A percentile compares a stretch with the other conserved stretches of the same genome.
Evolutionary conservation across 306 rosid species (phyloP).

Genomic region (Castanopsis chinensis): DNA sequence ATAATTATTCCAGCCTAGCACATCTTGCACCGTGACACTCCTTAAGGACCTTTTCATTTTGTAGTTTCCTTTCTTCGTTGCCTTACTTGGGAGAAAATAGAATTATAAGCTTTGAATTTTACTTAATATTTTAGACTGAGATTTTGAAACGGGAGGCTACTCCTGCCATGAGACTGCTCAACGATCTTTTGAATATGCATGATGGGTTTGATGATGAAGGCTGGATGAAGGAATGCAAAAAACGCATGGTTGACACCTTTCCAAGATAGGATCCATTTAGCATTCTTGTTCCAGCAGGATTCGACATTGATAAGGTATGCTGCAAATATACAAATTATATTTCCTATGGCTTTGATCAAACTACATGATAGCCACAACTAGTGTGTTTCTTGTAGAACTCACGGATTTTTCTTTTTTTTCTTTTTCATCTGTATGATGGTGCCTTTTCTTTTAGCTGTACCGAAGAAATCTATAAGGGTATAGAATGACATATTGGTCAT

Average conservation of each 20-base stretch:
- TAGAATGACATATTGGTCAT: background rate
- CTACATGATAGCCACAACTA: background rate
- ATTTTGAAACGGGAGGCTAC: slow-evolving; percentile 84
- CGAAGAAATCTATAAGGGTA: background rate
- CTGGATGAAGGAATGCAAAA: slow-evolving; percentile 83
- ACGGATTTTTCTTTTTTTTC: background rate
- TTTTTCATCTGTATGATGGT: background rate
- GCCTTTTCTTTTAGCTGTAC: background rate
- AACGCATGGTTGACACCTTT: slow-evolving; percentile 62
- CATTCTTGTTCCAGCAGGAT: slow-evolving; percentile 82
- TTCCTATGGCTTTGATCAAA: background rate
- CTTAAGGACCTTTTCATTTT: background rate
- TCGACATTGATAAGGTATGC: slow-evolving; percentile 78
- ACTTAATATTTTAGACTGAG: slow-evolving; percentile 55
- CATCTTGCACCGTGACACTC: background rate
- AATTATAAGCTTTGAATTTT: slow-evolving; percentile 2
- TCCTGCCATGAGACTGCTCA: slow-evolving; percentile 88
- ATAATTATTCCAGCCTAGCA: too few relatives aligned
- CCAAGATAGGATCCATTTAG: slow-evolving; percentile 94
- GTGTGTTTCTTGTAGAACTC: background rate
- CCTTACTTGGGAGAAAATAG: background rate
- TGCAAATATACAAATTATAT: background rate
- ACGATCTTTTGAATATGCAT: slow-evolving; percentile 79
- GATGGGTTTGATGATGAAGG: slow-evolving; percentile 63
- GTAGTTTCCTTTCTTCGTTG: background rate